Evolutionary conservation across 805 yeast genomes (phyloP).

Genomic region (Hanseniaspora osmophila): DNA sequence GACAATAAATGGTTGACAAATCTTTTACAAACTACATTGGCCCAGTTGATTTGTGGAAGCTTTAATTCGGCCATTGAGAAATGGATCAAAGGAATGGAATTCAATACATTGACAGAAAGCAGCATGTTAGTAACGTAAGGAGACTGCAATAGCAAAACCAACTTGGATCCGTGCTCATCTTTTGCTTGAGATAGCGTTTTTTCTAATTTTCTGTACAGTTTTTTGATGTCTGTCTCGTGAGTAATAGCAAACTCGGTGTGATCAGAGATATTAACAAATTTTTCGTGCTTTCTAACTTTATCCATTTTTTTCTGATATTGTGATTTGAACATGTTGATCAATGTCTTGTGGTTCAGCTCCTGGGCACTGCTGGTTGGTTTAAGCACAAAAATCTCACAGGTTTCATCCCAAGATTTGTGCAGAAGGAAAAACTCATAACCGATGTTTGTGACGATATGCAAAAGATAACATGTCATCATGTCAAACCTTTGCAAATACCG

Average conservation of each 20-base stretch:
- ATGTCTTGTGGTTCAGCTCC: neutral
- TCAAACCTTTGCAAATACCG: constrained; percentile 42
- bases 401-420: constrained; percentile 47
- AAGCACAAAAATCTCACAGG: constrained; percentile 39
- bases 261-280: constrained; percentile 38
- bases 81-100: constrained; percentile 48
- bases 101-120: constrained; percentile 31
- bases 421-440: constrained; percentile 59
- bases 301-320: constrained; percentile 33
- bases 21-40: constrained; percentile 46
- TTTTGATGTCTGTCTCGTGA: constrained; percentile 39
- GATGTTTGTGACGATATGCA: constrained; percentile 51
- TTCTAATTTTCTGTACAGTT: constrained; percentile 46
- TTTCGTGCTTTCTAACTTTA: constrained; percentile 27
- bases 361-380: constrained; percentile 53
- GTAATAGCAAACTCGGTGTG: constrained; percentile 39
- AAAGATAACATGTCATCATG: constrained; percentile 46
- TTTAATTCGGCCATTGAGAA: constrained; percentile 45
- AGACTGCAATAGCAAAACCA: constrained; percentile 61
- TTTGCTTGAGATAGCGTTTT: constrained; percentile 38
- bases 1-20: constrained; percentile 59
- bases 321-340: constrained; percentile 38
- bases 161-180: constrained; percentile 52
- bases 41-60: constrained; percentile 76
- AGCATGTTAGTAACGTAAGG: constrained; percentile 38